Conservation (phyloP, 768 basidiomycete genomes). For the Rhodotorula kratochvilovae region DNA sequence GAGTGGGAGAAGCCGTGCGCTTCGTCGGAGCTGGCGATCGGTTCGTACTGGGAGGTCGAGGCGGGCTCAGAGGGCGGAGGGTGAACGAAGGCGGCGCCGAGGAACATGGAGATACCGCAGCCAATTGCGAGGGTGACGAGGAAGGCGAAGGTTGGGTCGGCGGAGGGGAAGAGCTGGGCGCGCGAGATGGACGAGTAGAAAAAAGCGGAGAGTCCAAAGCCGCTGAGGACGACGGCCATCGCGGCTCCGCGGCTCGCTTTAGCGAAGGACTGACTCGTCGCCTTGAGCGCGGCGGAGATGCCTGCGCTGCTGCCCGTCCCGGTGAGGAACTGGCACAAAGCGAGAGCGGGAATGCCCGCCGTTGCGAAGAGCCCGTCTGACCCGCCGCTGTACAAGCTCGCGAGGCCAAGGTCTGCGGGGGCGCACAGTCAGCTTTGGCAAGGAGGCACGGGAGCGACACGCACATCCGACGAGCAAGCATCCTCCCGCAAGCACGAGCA, state of each 20-base stretch:
- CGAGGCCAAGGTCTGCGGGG: constrained; percentile 6
- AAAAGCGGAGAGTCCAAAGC: constrained; percentile 29
- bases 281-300: constrained; percentile 1
- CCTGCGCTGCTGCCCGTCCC: constrained; percentile 15
- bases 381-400: constrained; percentile 16
- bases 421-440: no score
- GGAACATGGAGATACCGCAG: constrained; percentile 2
- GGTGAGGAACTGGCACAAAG: constrained; percentile 17
- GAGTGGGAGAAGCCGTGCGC: neutral
- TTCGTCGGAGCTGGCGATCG: no score
- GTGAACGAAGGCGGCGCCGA: constrained; percentile 27
- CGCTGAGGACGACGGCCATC: constrained; percentile 25
- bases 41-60: neutral
- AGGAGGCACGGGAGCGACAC: neutral
- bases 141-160: constrained; percentile 29
- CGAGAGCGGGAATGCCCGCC: constrained; percentile 17
- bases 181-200: constrained; percentile 33
- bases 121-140: constrained; percentile 33
- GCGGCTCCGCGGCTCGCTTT: constrained; percentile 16
- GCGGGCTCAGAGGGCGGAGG: neutral
- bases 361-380: constrained; percentile 5
- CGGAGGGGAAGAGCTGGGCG: constrained; percentile 10
- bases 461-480: constrained; percentile 17
- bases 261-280: constrained; percentile 21
- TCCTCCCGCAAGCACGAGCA: constrained; percentile 2